phyloP scores from a whole-genome alignment of 371 early-diverging fungal genomes.

The Gilbertella persicaria region DNA sequence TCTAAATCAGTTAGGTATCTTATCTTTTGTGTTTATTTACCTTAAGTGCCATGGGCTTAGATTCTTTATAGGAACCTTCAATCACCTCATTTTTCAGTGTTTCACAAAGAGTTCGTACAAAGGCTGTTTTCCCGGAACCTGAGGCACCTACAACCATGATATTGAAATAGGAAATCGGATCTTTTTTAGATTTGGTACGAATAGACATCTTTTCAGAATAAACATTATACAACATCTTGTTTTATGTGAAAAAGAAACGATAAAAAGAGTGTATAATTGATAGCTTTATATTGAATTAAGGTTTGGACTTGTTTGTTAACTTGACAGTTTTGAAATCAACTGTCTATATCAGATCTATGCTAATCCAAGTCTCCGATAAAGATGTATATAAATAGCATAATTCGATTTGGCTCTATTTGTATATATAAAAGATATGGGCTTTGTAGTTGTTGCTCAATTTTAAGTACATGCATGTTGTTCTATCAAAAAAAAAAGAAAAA shows the following conservation, averaged over 20 bases:
- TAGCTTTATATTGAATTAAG: not conserved
- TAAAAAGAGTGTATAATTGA: not conserved
- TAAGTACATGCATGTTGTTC: too few relatives aligned
- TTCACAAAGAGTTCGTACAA: constrained; percentile 79
- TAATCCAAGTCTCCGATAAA: too few relatives aligned
- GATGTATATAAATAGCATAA: too few relatives aligned
- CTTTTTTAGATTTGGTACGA: constrained; percentile 31
- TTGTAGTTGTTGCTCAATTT: too few relatives aligned
- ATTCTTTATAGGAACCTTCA: constrained; percentile 33
- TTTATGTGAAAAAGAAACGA: not conserved
- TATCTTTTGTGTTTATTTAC: too few relatives aligned
- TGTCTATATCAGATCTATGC: too few relatives aligned
- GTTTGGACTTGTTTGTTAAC: constrained; percentile 5
- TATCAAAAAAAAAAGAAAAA: not conserved
- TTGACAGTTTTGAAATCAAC: too few relatives aligned
- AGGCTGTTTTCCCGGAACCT: constrained; percentile 79
- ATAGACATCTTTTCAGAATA: constrained; percentile 30
- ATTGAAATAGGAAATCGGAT: constrained; percentile 54
- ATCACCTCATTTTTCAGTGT: constrained; percentile 30
- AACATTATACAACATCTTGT: constrained; percentile 30
- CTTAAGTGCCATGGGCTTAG: constrained; percentile 25
- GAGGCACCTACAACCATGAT: constrained; percentile 70
- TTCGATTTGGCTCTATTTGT: too few relatives aligned
- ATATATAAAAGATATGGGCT: too few relatives aligned
- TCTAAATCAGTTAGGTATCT: too few relatives aligned